Evolutionary conservation across 345 rosid species (phyloP), one percentile per base, ranked within the genome.

Genomic region (Hirschfeldia incana): DNA sequence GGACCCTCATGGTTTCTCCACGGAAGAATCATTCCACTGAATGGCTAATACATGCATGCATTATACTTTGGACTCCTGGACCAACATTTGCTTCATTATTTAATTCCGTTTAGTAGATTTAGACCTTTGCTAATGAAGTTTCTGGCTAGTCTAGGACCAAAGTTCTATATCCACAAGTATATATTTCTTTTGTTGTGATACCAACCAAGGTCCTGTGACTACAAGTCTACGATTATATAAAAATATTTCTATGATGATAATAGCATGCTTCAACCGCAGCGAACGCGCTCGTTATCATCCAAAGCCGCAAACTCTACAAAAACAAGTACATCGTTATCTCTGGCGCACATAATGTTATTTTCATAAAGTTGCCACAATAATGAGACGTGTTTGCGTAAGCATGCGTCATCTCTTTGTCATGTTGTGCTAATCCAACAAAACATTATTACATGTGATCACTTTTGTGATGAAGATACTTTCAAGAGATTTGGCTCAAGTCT

Each of bases 21-120:
- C 84, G 88, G 87, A 87, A 81, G 72, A 79, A 87, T 88, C 84
- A 90, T 88, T 82, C 82, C 78, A 86, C 81, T 63, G 55, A 64
- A 75, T 39, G 46, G 55, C 68, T 55, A 70, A 34, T 75, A 80
- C 79, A 66, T 80, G 80, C 73, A 76, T 70, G 73, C 76, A 80
- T 80, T 66, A 70, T 70, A 65, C 57, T 62, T 73, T 60, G 69
- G 69, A 44, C 62, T 39, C 36, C 27, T 75, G 76, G 70, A 63
- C 83, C 79, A 80, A 70, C 73, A 65, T 9, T 49, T 72, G 42
- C 68, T 46, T 66, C 36, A 15, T 67, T 33, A 46, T 64, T 60
- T 65, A 36, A 16, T 53, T 72, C 65, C 4, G 2, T 60, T 32
- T n/a, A 66, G 61, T 32, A 59, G 63, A 66, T 73, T 78, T 1